Base-by-base conservation (phyloP, 345 rosid genomes). In the Salix dunnii region DNA sequence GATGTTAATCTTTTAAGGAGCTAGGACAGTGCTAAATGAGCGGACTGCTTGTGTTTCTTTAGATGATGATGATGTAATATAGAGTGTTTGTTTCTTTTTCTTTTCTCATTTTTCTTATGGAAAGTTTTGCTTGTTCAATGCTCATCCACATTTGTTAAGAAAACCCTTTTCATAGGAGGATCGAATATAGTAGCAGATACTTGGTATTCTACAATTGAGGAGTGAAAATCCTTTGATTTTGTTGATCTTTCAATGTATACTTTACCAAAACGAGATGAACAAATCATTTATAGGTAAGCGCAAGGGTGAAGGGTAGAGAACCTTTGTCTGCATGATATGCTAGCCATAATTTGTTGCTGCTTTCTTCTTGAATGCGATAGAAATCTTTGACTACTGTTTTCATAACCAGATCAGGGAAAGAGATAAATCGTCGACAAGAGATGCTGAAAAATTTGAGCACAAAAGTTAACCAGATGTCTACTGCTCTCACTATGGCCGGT, bases 361-460 rank as follows among this genome's bases (percentile, higher is more conserved):
- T 70, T 28, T 49, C 20, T 28, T 46, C 3, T 5, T 72, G 75
- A 33, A 14, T 0, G 17, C 58, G 25, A 12, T n/a, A 6, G 46
- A 28, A 31, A 35, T 51, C 8, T 13, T 31, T 27, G 28, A 16
- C 3, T 55, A 14, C 68, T 17, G 42, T 64, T 70, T 76, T 49
- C 68, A 25, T 83, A 18, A 17, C 51, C 91, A 96, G 98, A 74
- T 88, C 98, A 6, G 98, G 91, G 82, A 96, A 90, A 82, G 99
- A 96, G 89, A 89, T 93, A 90, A 96, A 96, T 78, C 92, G 94
- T 48, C 97, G 99, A 67, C 94, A 84, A 85, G 99, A 96, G 81
- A 88, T 90, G 97, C 82, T 89, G 67, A 83, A 87, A 36, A 92
- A 91, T 84, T 67, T 93, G 85, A 90, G 92, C 78, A 81, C 91